These are phyloP conservation scores for Alopecurus myosuroides DNA, from an alignment of 176 grass and related monocot genomes.

Conservation along the genomic window DNA sequence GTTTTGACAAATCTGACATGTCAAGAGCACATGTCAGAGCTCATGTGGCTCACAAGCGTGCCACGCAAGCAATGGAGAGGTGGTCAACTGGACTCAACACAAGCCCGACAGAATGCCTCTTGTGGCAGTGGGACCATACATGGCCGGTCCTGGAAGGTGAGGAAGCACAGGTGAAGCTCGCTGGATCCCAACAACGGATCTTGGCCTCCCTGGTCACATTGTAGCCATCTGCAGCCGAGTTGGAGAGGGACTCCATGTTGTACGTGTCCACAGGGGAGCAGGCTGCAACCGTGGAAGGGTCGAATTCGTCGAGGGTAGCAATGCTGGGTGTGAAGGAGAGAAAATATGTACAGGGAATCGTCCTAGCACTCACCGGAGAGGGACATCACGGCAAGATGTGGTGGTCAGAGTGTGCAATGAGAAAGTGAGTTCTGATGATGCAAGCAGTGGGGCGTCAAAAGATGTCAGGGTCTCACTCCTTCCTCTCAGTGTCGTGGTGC, in stretches of 20 bases:
- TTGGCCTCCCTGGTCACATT: background rate
- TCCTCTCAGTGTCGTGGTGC: background rate
- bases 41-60: background rate
- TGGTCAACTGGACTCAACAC: background rate
- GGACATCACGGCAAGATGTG: background rate
- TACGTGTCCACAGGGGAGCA: background rate
- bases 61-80: background rate
- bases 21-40: background rate
- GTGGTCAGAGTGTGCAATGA: background rate
- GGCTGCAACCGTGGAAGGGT: background rate
- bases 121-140: background rate
- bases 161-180: background rate
- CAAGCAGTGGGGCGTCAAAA: background rate
- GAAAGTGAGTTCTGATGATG: background rate
- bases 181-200: background rate
- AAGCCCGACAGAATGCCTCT: background rate
- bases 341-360: background rate
- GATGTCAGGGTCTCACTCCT: too few relatives aligned
- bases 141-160: background rate
- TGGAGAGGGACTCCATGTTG: background rate
- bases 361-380: background rate
- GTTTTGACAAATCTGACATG: background rate
- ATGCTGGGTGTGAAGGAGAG: background rate
- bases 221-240: background rate
- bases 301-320: background rate